These are phyloP conservation scores for Bipolaris zeicola DNA, from an alignment of 2,329 filamentous ascomycete species.

Conservation along the genomic window DNA sequence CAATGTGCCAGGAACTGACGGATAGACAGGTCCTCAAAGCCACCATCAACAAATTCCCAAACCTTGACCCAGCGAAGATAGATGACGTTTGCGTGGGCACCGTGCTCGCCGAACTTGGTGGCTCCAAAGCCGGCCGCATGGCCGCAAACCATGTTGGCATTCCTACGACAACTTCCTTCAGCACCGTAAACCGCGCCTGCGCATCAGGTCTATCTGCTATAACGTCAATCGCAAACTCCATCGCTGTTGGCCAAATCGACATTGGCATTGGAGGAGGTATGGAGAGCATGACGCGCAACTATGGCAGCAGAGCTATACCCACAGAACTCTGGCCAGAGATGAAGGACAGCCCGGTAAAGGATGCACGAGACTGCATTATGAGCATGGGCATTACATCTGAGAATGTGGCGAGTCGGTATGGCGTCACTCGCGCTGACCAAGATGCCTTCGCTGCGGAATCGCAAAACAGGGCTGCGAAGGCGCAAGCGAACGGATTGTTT, in stretches of 20 bases:
- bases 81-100: constrained; percentile 87
- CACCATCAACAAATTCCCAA: constrained; percentile 73
- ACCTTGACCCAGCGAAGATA: constrained; percentile 70
- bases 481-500: constrained; percentile 72
- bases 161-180: constrained; percentile 72
- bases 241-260: constrained; percentile 74
- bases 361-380: constrained; percentile 88
- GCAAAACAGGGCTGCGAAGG: constrained; percentile 73
- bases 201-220: constrained; percentile 78
- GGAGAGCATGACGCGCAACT: constrained; percentile 96
- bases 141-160: constrained; percentile 84
- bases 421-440: constrained; percentile 74
- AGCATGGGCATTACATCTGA: constrained; percentile 90
- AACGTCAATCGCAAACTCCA: constrained; percentile 73
- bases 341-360: constrained; percentile 65
- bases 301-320: constrained; percentile 83
- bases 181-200: constrained; percentile 90
- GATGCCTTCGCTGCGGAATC: constrained; percentile 79
- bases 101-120: constrained; percentile 88
- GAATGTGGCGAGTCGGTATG: constrained; percentile 82
- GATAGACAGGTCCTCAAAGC: constrained; percentile 60
- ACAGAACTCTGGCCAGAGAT: constrained; percentile 78
- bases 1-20: constrained; percentile 22
- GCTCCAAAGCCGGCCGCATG: constrained; percentile 89
- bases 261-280: constrained; percentile 84